phyloP scores from a whole-genome alignment of 2,329 filamentous ascomycete species.

The Clarireedia monteithiana region DNA sequence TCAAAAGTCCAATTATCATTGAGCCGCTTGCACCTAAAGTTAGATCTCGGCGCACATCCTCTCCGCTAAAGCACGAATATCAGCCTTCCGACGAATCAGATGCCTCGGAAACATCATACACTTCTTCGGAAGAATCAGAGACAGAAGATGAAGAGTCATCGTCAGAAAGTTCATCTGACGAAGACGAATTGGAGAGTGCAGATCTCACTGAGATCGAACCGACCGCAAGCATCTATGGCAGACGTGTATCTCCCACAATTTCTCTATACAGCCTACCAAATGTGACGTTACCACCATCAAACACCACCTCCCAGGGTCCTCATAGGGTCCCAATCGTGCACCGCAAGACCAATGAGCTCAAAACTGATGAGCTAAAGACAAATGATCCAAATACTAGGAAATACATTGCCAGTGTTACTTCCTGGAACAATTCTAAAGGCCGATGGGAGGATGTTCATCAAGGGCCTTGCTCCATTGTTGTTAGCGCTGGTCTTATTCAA shows the following conservation, averaged over 20 bases:
- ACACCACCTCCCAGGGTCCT: constrained; percentile 59
- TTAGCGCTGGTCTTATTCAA: constrained; percentile 52
- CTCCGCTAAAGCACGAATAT: constrained; percentile 94
- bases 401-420: constrained; percentile 48
- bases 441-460: constrained; percentile 50
- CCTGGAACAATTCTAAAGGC: constrained; percentile 53
- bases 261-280: constrained; percentile 10
- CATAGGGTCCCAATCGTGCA: constrained; percentile 42
- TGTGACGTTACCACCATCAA: constrained; percentile 63
- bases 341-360: not conserved
- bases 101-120: constrained; percentile 65
- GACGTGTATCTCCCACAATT: constrained; percentile 5
- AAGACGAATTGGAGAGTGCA: constrained; percentile 7
- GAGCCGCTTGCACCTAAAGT: constrained; percentile 20
- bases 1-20: constrained; percentile 27
- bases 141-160: constrained; percentile 8
- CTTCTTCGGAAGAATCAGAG: constrained; percentile 38
- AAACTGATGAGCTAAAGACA: constrained; percentile 42
- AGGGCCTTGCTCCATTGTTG: constrained; percentile 45
- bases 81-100: constrained; percentile 68
- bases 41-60: constrained; percentile 67
- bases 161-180: constrained; percentile 5
- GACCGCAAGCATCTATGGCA: constrained; percentile 8
- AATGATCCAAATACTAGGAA: constrained; percentile 31
- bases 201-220: constrained; percentile 5